A percentile compares a stretch with the other conserved stretches of the same genome.
Conservation (phyloP, 495 filamentous ascomycete genomes). For the Viridothelium virens region DNA sequence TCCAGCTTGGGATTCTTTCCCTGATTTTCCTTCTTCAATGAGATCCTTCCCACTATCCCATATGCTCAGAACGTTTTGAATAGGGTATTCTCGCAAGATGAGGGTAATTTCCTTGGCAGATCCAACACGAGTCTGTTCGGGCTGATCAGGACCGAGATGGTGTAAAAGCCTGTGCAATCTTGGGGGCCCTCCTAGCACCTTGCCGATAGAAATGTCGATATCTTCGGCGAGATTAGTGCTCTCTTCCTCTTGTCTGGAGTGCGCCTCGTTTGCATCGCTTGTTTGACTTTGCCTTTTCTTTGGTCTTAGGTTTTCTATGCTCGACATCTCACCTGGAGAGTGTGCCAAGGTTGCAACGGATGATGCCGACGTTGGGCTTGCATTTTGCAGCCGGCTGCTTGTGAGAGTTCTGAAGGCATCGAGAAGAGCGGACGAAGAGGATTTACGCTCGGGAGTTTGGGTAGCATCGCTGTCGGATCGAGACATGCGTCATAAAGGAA, state of each 20-base stretch:
- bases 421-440: constrained; percentile 25
- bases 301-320: neutral
- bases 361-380: constrained; percentile 19
- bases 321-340: constrained; percentile 1
- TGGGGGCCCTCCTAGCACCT: constrained; percentile 5
- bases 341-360: neutral
- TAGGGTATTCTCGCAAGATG: neutral
- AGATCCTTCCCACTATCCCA: neutral
- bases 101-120: neutral
- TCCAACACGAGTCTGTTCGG: neutral
- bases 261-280: neutral
- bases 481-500: constrained; percentile 24
- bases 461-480: constrained; percentile 22
- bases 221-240: neutral
- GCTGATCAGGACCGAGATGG: neutral
- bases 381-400: constrained; percentile 18
- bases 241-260: neutral
- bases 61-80: neutral
- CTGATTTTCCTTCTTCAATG: constrained; percentile 5
- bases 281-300: neutral
- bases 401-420: constrained; percentile 28
- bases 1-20: neutral
- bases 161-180: neutral
- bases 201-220: neutral
- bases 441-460: constrained; percentile 25